Evolutionary conservation across 441 rosid genomes (phyloP).

Genomic region (Aleurites moluccanus): DNA sequence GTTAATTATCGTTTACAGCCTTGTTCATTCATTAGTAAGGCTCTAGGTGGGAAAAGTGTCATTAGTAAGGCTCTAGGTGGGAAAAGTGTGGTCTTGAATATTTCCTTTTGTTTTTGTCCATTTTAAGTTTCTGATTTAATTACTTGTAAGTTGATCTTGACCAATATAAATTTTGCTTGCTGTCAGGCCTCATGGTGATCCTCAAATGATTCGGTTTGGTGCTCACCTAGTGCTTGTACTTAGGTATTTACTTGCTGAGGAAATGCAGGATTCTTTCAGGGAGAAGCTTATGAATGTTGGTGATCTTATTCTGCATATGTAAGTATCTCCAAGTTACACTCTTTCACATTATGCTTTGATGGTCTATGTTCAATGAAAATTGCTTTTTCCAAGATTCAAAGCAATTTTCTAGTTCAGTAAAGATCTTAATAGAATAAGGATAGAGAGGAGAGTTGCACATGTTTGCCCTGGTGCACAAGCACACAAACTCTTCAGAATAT

Average conservation of each 20-base stretch:
- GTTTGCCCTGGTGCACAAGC: background rate
- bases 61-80: background rate
- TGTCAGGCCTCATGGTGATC: constrained; percentile 96
- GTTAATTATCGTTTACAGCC: background rate
- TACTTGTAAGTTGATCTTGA: constrained; percentile 20
- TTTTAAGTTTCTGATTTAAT: background rate
- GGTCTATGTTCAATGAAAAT: background rate
- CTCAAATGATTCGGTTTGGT: constrained; percentile 95
- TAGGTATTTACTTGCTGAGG: constrained; percentile 71
- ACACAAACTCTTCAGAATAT: constrained; percentile 9
- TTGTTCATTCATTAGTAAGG: background rate
- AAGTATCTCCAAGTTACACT: constrained; percentile 33
- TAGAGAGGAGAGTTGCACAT: background rate
- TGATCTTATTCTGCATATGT: constrained; percentile 91
- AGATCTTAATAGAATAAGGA: background rate
- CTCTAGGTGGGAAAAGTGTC: background rate
- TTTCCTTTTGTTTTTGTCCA: background rate
- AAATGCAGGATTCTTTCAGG: constrained; percentile 68
- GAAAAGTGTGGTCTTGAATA: background rate
- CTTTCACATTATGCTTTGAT: background rate
- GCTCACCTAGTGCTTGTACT: constrained; percentile 96
- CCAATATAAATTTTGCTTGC: constrained; percentile 26
- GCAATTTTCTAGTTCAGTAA: background rate
- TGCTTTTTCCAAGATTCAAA: background rate
- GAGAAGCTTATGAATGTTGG: constrained; percentile 92